Evolutionary conservation across 345 rosid genomes (phyloP).

Genomic region (Excoecaria agallocha): DNA sequence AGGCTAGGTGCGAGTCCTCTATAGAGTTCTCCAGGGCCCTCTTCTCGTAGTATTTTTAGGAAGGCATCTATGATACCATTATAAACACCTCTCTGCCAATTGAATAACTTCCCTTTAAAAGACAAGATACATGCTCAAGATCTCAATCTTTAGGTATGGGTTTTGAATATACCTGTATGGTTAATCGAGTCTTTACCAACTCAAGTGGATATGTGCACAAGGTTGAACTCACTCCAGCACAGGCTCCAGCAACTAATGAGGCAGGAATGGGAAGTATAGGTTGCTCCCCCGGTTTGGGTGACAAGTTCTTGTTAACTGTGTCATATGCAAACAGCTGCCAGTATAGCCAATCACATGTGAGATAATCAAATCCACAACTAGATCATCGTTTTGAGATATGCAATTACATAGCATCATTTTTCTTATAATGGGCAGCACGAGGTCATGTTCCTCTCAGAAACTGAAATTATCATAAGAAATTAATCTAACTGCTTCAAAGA

Average conservation of each 20-base stretch:
- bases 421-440: not conserved
- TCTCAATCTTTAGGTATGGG: not conserved
- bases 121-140: not conserved
- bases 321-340: constrained; percentile 87
- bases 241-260: constrained; percentile 90
- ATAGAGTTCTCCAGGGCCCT: constrained; percentile 83
- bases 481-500: not conserved
- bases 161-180: constrained; percentile 62
- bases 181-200: constrained; percentile 84
- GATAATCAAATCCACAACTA: not conserved
- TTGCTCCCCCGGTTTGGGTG: constrained; percentile 65
- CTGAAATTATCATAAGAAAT: not conserved
- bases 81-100: constrained; percentile 75
- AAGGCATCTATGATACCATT: constrained; percentile 75
- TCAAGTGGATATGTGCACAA: constrained; percentile 91
- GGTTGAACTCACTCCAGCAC: constrained; percentile 97
- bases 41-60: constrained; percentile 65
- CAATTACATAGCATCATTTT: not conserved
- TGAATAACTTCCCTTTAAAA: not conserved
- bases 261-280: constrained; percentile 70
- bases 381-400: not conserved
- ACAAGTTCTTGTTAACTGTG: constrained; percentile 72
- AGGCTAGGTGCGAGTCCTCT: constrained; percentile 95
- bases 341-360: not conserved
- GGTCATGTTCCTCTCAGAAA: not conserved